These are phyloP conservation scores for Arachis hypogaea DNA, from an alignment of 306 rosid species.

Conservation along the genomic window DNA sequence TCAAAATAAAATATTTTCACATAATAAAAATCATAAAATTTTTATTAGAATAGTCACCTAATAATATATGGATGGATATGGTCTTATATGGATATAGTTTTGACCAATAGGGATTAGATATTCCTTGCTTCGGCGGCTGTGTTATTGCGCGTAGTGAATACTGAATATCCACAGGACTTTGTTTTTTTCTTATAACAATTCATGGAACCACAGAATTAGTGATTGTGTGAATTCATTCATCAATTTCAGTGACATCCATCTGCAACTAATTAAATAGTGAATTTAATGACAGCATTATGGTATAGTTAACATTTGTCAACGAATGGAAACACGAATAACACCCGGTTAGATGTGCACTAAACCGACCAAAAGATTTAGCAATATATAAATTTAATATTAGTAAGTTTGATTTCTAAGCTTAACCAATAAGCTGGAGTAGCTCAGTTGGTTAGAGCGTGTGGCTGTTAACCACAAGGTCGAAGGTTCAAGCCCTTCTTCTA, in stretches of 20 bases:
- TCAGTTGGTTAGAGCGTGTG: slow-evolving; percentile 39
- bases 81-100: neutral
- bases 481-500: slow-evolving; percentile 51
- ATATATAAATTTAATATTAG: too few species aligned
- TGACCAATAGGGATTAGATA: neutral
- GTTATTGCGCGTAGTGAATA: slow-evolving; percentile 21
- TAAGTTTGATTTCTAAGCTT: too few species aligned
- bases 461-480: slow-evolving; percentile 43
- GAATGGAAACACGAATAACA: neutral
- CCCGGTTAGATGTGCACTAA: neutral
- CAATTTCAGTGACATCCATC: neutral
- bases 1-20: too few species aligned
- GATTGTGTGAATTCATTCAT: neutral
- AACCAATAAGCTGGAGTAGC: slow-evolving; percentile 20
- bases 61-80: too few species aligned
- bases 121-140: slow-evolving; percentile 6
- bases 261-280: neutral
- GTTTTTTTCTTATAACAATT: neutral
- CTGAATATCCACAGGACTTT: neutral
- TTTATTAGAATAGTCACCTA: too few species aligned
- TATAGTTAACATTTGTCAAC: neutral
- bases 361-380: neutral
- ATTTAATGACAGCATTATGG: neutral
- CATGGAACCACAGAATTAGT: neutral
- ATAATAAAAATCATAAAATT: too few species aligned